Conservation (phyloP, 371 early-diverging fungal genomes). For the Rhizomucor pusillus region DNA sequence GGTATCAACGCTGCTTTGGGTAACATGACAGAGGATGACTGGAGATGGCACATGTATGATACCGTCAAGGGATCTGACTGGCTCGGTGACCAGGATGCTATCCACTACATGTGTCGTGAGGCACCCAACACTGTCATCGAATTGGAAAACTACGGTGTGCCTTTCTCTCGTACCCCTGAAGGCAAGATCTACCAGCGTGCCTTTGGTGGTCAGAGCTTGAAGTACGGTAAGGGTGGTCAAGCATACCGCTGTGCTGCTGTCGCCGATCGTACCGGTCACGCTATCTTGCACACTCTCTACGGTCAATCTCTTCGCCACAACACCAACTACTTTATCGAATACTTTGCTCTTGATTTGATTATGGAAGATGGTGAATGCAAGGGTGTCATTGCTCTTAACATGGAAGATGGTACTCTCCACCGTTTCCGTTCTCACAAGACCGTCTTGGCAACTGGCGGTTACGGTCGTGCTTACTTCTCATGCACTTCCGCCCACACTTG, state of each 20-base stretch:
- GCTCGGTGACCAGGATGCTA: conserved; percentile 98
- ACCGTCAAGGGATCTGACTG: conserved; percentile 98
- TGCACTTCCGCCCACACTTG: conserved; percentile 98
- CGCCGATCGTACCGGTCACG: conserved; percentile 98
- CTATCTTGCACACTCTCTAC: conserved; percentile 95
- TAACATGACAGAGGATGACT: conserved; percentile 98
- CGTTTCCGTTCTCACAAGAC: conserved; percentile 98
- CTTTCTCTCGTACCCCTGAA: conserved; percentile 96
- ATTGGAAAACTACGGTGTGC: conserved; percentile 97
- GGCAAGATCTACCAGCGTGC: conserved; percentile 98
- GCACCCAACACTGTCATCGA: conserved; percentile 95
- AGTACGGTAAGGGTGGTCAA: conserved; percentile 96
- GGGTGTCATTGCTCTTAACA: conserved; percentile 93
- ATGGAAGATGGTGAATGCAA: conserved; percentile 98
- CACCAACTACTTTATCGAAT: conserved; percentile 97
- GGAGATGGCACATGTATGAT: conserved; percentile 99
- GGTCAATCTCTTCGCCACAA: conserved; percentile 95
- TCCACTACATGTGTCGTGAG: conserved; percentile 98
- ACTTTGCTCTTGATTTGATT: conserved; percentile 97
- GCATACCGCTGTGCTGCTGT: conserved; percentile 98
- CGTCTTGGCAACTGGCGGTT: conserved; percentile 97
- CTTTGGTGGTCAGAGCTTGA: conserved; percentile 94
- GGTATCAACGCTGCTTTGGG: conserved; percentile 99
- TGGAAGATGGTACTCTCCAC: conserved; percentile 97
- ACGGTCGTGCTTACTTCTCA: conserved; percentile 98